A percentile compares a stretch with the other conserved stretches of the same genome.
Conservation (phyloP, 495 filamentous ascomycete genomes). For the Echria macrotheca region DNA sequence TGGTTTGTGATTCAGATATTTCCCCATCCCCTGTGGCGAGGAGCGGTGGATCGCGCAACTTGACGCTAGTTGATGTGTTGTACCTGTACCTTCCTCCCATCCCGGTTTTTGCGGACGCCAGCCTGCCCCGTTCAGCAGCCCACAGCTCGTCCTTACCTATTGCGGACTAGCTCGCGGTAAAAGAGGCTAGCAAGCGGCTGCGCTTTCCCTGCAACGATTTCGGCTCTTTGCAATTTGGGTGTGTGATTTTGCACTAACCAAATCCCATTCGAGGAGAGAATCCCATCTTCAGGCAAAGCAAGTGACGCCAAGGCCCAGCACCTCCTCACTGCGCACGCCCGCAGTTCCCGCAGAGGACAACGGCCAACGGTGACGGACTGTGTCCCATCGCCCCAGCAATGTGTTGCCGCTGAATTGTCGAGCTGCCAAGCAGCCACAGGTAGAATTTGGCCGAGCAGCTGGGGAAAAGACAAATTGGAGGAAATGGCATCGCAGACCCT, state of each 20-base stretch:
- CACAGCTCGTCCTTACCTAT: conserved; percentile 5
- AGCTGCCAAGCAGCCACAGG: conserved; percentile 11
- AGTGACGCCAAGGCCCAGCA: too few relatives aligned
- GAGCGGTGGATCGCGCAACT: background rate
- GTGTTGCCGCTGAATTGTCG: background rate
- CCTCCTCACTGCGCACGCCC: too few relatives aligned
- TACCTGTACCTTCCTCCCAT: conserved; percentile 7
- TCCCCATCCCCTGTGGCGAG: too few relatives aligned
- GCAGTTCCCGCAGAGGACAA: too few relatives aligned
- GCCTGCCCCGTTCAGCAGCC: conserved; percentile 1
- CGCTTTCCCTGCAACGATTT: conserved; percentile 13
- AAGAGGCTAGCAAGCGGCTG: conserved; percentile 10
- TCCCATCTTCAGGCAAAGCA: too few relatives aligned
- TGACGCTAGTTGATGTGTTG: conserved; percentile 1
- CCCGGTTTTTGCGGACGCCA: conserved; percentile 1
- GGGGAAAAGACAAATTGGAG: conserved; percentile 8
- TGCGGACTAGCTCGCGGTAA: conserved; percentile 9
- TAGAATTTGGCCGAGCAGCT: conserved; percentile 17
- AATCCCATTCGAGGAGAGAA: conserved; percentile 3
- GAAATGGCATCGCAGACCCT: conserved; percentile 24
- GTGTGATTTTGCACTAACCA: conserved; percentile 13
- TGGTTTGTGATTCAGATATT: too few relatives aligned
- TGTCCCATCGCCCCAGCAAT: too few relatives aligned
- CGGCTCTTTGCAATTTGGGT: conserved; percentile 30
- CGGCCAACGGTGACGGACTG: too few relatives aligned